Percentiles rank a stretch among this genome's conserved stretches.
These are phyloP conservation scores for Exophiala bonariae DNA, from an alignment of 2,329 filamentous ascomycete genomes.

Conservation along the genomic window DNA sequence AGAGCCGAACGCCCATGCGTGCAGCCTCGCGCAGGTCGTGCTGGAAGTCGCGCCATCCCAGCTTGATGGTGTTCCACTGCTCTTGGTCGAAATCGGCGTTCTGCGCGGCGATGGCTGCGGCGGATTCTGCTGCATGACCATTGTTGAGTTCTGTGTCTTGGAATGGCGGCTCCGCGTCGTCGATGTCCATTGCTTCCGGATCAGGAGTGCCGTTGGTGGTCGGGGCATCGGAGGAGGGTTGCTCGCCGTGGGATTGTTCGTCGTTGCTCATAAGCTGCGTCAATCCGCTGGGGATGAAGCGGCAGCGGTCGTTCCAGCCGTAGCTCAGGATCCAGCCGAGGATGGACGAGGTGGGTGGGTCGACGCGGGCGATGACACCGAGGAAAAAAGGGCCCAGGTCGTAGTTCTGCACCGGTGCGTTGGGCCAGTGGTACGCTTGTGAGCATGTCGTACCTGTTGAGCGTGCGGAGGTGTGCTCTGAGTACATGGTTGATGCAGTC, in stretches of 20 bases:
- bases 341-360: conserved; percentile 3
- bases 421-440: conserved; percentile 20
- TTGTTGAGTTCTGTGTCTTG: not conserved
- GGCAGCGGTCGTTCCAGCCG: conserved; percentile 22
- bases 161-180: not conserved
- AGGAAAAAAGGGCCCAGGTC: conserved; percentile 12
- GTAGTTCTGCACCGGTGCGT: conserved; percentile 12
- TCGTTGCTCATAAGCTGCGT: not conserved
- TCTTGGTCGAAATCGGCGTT: conserved; percentile 2
- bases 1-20: conserved; percentile 17
- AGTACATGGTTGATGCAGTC: not conserved
- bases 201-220: not conserved
- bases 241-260: too few relatives aligned
- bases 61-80: conserved; percentile 11
- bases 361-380: conserved; percentile 14
- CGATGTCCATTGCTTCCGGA: not conserved
- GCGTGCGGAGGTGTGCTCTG: not conserved
- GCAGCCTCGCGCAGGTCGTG: conserved; percentile 17
- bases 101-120: not conserved
- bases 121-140: not conserved
- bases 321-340: conserved; percentile 21
- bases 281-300: conserved; percentile 16
- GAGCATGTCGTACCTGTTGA: not conserved
- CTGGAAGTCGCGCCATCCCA: conserved; percentile 21
- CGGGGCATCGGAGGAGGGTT: too few relatives aligned